Evolutionary conservation across 768 basidiomycete species (phyloP).

Genomic region (Gymnopilus junonius): DNA sequence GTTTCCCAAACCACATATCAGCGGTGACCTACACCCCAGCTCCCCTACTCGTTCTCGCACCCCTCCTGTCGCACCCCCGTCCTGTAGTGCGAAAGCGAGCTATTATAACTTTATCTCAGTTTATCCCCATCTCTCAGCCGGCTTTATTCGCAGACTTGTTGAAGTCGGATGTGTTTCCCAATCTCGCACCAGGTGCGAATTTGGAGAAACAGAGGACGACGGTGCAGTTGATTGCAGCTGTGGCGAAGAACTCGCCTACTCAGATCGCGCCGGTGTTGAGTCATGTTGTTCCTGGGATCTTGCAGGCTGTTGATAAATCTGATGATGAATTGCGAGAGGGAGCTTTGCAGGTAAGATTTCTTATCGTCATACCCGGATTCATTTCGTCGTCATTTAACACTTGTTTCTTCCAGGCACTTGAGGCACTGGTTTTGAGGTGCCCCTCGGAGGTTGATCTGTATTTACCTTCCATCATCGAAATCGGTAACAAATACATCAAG

Average conservation of each 20-base stretch:
- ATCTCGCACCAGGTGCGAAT: conserved; percentile 52
- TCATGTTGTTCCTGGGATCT: conserved; percentile 70
- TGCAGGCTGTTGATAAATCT: conserved; percentile 70
- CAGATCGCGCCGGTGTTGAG: conserved; percentile 64
- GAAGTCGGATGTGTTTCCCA: conserved; percentile 60
- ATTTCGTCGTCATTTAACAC: not conserved
- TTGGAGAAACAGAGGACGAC: conserved; percentile 78
- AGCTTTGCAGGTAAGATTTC: conserved; percentile 55
- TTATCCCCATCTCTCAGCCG: conserved; percentile 73
- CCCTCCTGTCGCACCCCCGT: conserved; percentile 73
- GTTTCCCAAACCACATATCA: conserved; percentile 75
- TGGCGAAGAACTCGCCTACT: conserved; percentile 74
- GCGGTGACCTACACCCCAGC: conserved; percentile 54
- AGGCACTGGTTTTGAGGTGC: conserved; percentile 82
- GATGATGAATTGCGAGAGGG: conserved; percentile 88
- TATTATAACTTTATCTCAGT: conserved; percentile 83
- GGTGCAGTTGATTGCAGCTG: conserved; percentile 77
- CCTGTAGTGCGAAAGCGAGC: conserved; percentile 93
- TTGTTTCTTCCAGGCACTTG: conserved; percentile 76
- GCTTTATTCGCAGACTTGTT: conserved; percentile 67
- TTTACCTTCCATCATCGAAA: conserved; percentile 67
- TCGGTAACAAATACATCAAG: conserved; percentile 81
- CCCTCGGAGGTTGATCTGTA: conserved; percentile 82
- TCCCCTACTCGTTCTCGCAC: conserved; percentile 71
- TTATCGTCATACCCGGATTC: not conserved